Evolutionary conservation across 1,284 basidiomycete species (phyloP).

Genomic region (Boletellus sp.): DNA sequence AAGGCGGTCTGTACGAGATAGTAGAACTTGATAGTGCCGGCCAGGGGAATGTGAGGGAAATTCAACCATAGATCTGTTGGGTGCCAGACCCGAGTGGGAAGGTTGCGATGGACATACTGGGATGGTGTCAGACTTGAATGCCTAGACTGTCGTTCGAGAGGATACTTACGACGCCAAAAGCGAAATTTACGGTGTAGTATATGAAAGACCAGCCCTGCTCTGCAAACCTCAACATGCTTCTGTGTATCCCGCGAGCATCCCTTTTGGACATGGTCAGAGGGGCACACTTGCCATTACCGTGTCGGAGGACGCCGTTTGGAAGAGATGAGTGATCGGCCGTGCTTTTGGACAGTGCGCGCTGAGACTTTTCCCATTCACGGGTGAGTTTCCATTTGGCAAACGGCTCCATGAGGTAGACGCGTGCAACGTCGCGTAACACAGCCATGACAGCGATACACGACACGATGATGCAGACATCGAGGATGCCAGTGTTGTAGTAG

Average conservation of each 20-base stretch:
- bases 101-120: constrained; percentile 75
- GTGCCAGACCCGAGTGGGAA: constrained; percentile 67
- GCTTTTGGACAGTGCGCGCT: constrained; percentile 26
- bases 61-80: constrained; percentile 73
- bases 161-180: constrained; percentile 76
- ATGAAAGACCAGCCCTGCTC: constrained; percentile 91
- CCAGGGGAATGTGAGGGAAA: constrained; percentile 81
- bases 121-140: constrained; percentile 3
- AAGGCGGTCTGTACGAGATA: constrained; percentile 92
- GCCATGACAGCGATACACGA: constrained; percentile 78
- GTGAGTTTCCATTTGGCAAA: constrained; percentile 72
- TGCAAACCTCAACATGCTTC: constrained; percentile 82
- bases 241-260: constrained; percentile 56
- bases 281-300: constrained; percentile 11
- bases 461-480: constrained; percentile 71
- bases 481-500: constrained; percentile 67
- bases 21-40: constrained; percentile 83
- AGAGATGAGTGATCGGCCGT: constrained; percentile 32
- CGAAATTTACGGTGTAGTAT: constrained; percentile 78
- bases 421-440: constrained; percentile 68
- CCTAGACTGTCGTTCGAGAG: constrained; percentile 1
- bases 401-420: constrained; percentile 73
- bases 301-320: constrained; percentile 24
- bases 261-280: constrained; percentile 32
- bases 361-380: constrained; percentile 41